Base-by-base conservation (phyloP, 106 monocot genomes). In the Dendrobium catenatum region DNA sequence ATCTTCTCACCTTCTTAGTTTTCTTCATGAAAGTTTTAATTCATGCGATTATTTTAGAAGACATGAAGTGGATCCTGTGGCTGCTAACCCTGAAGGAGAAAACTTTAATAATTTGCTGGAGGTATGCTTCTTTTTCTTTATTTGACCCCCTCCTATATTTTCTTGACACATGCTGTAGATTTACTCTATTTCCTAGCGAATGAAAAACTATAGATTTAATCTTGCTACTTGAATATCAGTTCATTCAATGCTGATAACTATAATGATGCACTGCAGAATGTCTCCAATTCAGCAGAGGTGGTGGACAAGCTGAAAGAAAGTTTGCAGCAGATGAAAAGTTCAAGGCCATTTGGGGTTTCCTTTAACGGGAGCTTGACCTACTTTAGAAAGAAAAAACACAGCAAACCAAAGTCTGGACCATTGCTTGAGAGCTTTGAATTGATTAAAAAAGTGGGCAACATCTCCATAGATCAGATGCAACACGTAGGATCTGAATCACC, bases 311-410 rank as follows among this genome's bases (percentile, higher is more conserved):
- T 31, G 73, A 82, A 33, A 9, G 79, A 87, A 79, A 80, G 58
- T 55, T 37, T 79, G 42, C 73, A 37, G 67, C 73, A 82, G 56
- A 42, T 78, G 24, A 78, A 68, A 41, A 42, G 17, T 77, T 72
- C 85, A 77, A 42, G 72, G 43, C n/a, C 27, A 40, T 56, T 54
- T 72, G 72, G 77, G 80, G 59, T 80, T 75, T 82, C 78, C 17
- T 54, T 72, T 20, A 72, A 18, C n/a, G 84, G 79, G 79, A 90
- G 88, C 5, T 81, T 88, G 41, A 94, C 95, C 55, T 95, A 95
- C 68, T 88, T 86, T 48, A 86, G 96, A 47, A 94, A 86, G 90
- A 96, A 84, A 85, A 87, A 78, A 76, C 26, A 83, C 2, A 84
- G 76, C 16, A 84, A 77, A 81, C 90, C 79, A 55, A 84, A 79